These are phyloP conservation scores for Drechslera avenae DNA, from an alignment of 2,329 filamentous ascomycete species.

Conservation along the genomic window DNA sequence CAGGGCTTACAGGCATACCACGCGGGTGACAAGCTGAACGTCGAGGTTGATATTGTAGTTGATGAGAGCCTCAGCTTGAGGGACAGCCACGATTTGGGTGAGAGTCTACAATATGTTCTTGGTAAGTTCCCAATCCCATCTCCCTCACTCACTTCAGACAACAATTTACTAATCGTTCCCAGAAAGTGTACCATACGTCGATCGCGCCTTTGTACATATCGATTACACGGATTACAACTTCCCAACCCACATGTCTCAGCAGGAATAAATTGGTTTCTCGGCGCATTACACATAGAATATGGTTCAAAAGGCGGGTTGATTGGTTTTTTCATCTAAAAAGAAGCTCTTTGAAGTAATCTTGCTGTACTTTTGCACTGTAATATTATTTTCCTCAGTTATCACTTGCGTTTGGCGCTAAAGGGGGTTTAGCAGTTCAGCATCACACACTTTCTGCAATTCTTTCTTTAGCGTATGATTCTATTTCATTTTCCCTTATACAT, in stretches of 20 bases:
- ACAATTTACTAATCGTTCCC: conserved; percentile 9
- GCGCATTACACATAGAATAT: too few species aligned
- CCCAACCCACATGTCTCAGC: conserved; percentile 57
- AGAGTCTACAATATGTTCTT: conserved; percentile 80
- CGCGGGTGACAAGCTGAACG: conserved; percentile 81
- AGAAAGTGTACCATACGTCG: conserved; percentile 77
- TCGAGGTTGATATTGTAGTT: conserved; percentile 82
- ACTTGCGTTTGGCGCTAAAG: too few species aligned
- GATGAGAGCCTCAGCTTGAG: conserved; percentile 75
- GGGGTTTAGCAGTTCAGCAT: too few species aligned
- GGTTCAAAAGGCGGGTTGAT: too few species aligned
- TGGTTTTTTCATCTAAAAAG: too few species aligned
- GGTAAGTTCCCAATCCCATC: conserved; percentile 44
- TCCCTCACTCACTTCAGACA: too few species aligned
- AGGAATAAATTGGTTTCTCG: conserved; percentile 35
- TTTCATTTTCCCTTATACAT: too few species aligned
- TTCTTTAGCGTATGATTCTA: too few species aligned
- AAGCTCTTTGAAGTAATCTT: too few species aligned
- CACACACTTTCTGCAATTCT: too few species aligned
- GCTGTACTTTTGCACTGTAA: too few species aligned
- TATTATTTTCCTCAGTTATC: too few species aligned
- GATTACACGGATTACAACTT: conserved; percentile 59
- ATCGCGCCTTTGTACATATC: conserved; percentile 59
- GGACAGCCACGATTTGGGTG: conserved; percentile 80
- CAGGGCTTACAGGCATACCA: conserved; percentile 86